Evolutionary conservation across 768 basidiomycete species (phyloP).

Genomic region (Boletus tomentosulus): DNA sequence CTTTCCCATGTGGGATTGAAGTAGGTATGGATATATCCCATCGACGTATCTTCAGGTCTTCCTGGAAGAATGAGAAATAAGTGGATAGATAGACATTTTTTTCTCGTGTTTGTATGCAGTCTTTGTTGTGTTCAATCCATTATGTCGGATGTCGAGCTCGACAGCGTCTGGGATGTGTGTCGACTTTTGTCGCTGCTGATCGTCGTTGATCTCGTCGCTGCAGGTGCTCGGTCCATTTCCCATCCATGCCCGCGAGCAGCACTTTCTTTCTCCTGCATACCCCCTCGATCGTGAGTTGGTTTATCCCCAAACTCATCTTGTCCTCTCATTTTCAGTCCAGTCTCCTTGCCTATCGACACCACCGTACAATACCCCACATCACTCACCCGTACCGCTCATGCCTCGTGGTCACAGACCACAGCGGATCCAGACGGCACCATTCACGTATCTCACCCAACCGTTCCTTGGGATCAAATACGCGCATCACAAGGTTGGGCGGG

Average conservation of each 20-base stretch:
- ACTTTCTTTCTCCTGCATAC: slow-evolving; percentile 74
- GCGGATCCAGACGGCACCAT: slow-evolving; percentile 46
- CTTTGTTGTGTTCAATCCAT: neutral
- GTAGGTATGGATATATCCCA: too few species aligned
- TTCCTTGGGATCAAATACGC: slow-evolving; percentile 66
- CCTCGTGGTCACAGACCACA: slow-evolving; percentile 51
- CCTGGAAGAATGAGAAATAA: slow-evolving; percentile 24
- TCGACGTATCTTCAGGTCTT: too few species aligned
- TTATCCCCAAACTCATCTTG: neutral
- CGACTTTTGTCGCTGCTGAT: neutral
- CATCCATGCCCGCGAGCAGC: slow-evolving; percentile 78
- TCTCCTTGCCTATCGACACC: slow-evolving; percentile 9
- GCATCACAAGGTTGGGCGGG: slow-evolving; percentile 83
- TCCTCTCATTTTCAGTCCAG: slow-evolving; percentile 2
- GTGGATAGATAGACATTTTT: neutral
- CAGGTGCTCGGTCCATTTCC: slow-evolving; percentile 84
- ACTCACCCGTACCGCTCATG: slow-evolving; percentile 34
- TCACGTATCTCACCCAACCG: slow-evolving; percentile 57
- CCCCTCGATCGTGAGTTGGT: slow-evolving; percentile 55
- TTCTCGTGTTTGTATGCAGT: neutral
- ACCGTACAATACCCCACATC: slow-evolving; percentile 56
- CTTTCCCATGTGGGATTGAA: too few species aligned
- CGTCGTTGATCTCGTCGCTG: neutral
- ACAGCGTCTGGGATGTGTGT: slow-evolving; percentile 29
- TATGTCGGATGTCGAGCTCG: slow-evolving; percentile 20